These are phyloP conservation scores for Arthrobotrys sinensis DNA, from an alignment of 2,329 filamentous ascomycete species.

Conservation along the genomic window DNA sequence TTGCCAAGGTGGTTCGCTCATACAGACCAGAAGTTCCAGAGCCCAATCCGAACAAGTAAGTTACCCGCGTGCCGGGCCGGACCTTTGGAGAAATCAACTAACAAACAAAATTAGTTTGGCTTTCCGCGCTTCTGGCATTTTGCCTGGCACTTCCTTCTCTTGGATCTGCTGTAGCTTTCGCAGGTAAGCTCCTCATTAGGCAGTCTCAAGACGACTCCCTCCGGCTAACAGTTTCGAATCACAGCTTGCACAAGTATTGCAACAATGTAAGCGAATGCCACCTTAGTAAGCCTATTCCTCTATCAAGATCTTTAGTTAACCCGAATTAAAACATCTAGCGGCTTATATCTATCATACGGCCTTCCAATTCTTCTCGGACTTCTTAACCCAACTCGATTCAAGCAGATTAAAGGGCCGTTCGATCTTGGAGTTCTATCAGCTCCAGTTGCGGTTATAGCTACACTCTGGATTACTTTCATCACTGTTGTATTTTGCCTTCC, in stretches of 20 bases:
- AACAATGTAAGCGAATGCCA: slow-evolving; percentile 66
- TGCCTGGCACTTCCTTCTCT: slow-evolving; percentile 73
- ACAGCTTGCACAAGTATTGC: slow-evolving; percentile 74
- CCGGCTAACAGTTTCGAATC: not conserved
- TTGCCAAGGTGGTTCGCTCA: slow-evolving; percentile 73
- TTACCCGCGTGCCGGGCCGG: not conserved
- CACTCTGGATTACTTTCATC: slow-evolving; percentile 73
- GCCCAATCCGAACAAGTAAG: slow-evolving; percentile 68
- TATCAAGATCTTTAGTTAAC: slow-evolving; percentile 24
- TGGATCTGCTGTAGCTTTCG: slow-evolving; percentile 73
- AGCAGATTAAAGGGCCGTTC: slow-evolving; percentile 72
- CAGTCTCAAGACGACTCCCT: not conserved
- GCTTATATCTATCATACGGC: slow-evolving; percentile 74
- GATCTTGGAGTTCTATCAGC: slow-evolving; percentile 70
- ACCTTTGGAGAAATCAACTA: not conserved
- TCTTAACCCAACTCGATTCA: slow-evolving; percentile 71
- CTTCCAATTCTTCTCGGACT: slow-evolving; percentile 73
- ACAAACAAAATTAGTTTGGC: slow-evolving; percentile 69
- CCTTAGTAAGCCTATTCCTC: not conserved
- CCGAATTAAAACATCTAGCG: slow-evolving; percentile 66
- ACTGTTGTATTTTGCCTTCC: slow-evolving; percentile 75
- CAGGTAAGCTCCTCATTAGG: slow-evolving; percentile 60
- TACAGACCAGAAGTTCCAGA: slow-evolving; percentile 71
- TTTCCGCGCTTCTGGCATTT: slow-evolving; percentile 73
- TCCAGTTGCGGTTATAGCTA: slow-evolving; percentile 70